Conservation (phyloP, 768 basidiomycete species). For the Trametes cubensis region DNA sequence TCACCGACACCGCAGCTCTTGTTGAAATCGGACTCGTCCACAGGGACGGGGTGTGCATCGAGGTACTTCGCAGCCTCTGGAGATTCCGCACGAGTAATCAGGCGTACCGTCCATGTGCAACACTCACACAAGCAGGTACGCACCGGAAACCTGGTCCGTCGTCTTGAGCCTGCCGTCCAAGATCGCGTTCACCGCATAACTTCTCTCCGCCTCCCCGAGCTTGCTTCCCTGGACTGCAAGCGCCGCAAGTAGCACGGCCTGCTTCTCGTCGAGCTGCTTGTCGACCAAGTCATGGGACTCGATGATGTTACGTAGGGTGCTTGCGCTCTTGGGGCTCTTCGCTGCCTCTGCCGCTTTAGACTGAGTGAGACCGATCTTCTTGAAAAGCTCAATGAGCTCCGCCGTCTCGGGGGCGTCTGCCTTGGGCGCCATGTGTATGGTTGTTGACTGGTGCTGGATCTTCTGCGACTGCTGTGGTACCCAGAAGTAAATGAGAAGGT, state of each 20-base stretch:
- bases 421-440: conserved; percentile 27
- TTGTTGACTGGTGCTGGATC: background rate
- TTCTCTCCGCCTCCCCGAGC: conserved; percentile 57
- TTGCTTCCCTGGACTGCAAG: conserved; percentile 68
- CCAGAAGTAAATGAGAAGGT: background rate
- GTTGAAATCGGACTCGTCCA: conserved; percentile 74
- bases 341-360: conserved; percentile 82
- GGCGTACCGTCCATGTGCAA: background rate
- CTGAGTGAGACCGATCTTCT: conserved; percentile 73
- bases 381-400: conserved; percentile 59
- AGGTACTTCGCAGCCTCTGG: conserved; percentile 79
- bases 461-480: conserved; percentile 1
- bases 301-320: conserved; percentile 69
- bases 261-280: conserved; percentile 73
- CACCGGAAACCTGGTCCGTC: conserved; percentile 87
- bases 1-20: conserved; percentile 84
- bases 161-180: conserved; percentile 73
- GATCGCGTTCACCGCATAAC: conserved; percentile 69
- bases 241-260: conserved; percentile 67
- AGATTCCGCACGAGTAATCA: background rate
- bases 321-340: conserved; percentile 77
- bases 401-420: conserved; percentile 38
- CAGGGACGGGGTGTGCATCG: conserved; percentile 58
- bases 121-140: conserved; percentile 30
- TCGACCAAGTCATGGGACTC: conserved; percentile 51